Base-by-base conservation (phyloP, 768 basidiomycete species). In the Mycena epipterygia region DNA sequence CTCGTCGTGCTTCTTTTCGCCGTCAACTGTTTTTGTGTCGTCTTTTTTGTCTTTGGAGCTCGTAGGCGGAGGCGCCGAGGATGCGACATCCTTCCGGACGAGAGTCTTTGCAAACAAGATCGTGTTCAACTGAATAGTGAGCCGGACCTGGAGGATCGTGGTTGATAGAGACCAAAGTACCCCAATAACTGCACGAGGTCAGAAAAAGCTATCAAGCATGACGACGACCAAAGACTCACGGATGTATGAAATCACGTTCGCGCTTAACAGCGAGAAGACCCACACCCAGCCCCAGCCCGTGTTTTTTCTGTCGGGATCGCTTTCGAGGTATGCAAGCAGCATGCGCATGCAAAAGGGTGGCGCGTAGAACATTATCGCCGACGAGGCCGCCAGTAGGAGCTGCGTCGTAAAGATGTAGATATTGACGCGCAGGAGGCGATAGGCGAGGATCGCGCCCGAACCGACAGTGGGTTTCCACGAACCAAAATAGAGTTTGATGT, bases 41-140 rank as follows among this genome's bases (percentile, higher is more conserved):
- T 70, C 71, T 32, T n/a, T n/a, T n/a, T 66, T 74, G 41, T 81
- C 71, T 68, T 77, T 75, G 61, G 57, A 49, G 76, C 65, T 74
- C 71, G 52, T 5, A 80, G 67, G 62, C 2, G 72, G 46, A 0
- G 72, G 78, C 11, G 88, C 78, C n/a, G 90, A 89, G 3, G 91
- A 93, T 1, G 93, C 94, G 29, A 93, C 83, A 68, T 93, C 90
- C 78, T 93, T 93, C 61, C 92, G 87, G 6, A 90, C 85, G 32
- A 93, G 86, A 1, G 92, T 92, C 82, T 93, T 93, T 33, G 86
- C 86, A 76, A 90, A 93, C 19, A 93, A 81, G 63, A 89, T 84
- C 14, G 90, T 88, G 80, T 92, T 92, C 53, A 93, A 81, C 73
- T 93, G 90, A 16, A 88, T 83, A 64, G 86, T 87, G 49, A 93